These are phyloP conservation scores for Colletotrichum godetiae DNA, from an alignment of 2,329 filamentous ascomycete species.

Conservation along the genomic window DNA sequence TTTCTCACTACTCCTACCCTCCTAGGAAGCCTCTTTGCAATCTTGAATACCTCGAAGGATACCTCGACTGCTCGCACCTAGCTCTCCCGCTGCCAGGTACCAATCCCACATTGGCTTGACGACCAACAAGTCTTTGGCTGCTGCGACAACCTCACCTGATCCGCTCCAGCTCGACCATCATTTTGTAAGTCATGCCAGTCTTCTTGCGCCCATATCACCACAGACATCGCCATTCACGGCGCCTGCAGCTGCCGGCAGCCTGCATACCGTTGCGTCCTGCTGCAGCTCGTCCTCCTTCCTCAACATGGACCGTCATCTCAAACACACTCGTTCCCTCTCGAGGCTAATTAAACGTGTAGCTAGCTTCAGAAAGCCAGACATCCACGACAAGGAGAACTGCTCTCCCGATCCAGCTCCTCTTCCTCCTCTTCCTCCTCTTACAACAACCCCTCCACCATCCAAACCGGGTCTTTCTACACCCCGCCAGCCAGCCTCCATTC, in stretches of 20 bases:
- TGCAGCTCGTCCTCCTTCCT: background rate
- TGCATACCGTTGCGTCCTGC: conserved; percentile 1
- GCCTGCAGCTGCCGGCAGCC: conserved; percentile 9
- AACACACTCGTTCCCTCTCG: conserved; percentile 31
- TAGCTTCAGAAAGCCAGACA: conserved; percentile 22
- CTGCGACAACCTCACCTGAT: conserved; percentile 27
- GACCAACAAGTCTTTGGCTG: background rate
- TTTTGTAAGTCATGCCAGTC: conserved; percentile 22
- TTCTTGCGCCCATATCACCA: conserved; percentile 2
- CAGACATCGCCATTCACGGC: background rate
- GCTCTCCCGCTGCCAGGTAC: conserved; percentile 8
- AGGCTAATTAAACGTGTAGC: conserved; percentile 31
- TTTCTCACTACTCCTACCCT: background rate
- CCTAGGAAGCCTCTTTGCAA: background rate
- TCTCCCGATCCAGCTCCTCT: background rate
- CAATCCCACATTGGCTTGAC: background rate
- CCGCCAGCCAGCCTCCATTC: conserved; percentile 4
- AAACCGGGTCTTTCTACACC: background rate
- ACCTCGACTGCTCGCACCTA: background rate
- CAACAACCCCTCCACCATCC: background rate
- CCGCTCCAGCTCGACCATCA: background rate
- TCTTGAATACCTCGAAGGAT: background rate
- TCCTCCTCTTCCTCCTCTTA: background rate
- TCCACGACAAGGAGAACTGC: conserved; percentile 22
- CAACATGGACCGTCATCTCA: conserved; percentile 24